Evolutionary conservation across 208 protist genomes (phyloP).

Genomic region (Kentomonas sorsogonicus): DNA sequence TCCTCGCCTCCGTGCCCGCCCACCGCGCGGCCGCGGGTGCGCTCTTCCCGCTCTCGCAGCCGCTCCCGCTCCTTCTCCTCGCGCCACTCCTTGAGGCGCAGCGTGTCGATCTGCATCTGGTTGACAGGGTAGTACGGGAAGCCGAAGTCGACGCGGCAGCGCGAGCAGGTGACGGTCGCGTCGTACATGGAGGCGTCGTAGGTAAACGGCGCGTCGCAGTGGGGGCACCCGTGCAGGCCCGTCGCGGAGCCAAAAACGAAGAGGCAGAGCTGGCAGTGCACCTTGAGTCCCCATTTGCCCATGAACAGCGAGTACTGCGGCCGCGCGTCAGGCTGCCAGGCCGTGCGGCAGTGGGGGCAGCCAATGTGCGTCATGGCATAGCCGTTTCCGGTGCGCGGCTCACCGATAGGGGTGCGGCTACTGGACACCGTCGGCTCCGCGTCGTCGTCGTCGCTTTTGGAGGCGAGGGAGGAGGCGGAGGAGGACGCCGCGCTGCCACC

Average conservation of each 20-base stretch:
- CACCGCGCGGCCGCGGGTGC: conserved; percentile 19
- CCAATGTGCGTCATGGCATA: conserved; percentile 50
- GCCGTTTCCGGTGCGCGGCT: conserved; percentile 33
- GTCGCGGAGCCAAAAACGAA: conserved; percentile 74
- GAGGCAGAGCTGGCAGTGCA: conserved; percentile 84
- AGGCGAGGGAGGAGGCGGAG: conserved; percentile 16
- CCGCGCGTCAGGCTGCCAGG: conserved; percentile 64
- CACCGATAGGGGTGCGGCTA: conserved; percentile 61
- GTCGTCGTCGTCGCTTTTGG: conserved; percentile 17
- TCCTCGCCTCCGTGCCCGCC: conserved; percentile 5
- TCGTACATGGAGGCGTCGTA: conserved; percentile 84
- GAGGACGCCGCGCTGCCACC: too few relatives aligned
- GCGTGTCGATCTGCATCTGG: conserved; percentile 60
- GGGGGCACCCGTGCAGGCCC: conserved; percentile 74
- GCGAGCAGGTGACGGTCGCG: conserved; percentile 28
- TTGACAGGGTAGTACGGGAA: conserved; percentile 85
- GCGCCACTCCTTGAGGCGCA: conserved; percentile 56
- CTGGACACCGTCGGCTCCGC: conserved; percentile 56
- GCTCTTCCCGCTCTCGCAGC: conserved; percentile 37
- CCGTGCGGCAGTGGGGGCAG: conserved; percentile 68
- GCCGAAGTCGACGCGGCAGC: conserved; percentile 60
- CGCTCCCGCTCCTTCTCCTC: conserved; percentile 32
- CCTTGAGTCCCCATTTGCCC: conserved; percentile 67
- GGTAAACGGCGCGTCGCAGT: conserved; percentile 63
- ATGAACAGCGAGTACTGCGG: conserved; percentile 88